Evolutionary conservation across 306 rosid genomes (phyloP).

Genomic region (Acacia crassicarpa): DNA sequence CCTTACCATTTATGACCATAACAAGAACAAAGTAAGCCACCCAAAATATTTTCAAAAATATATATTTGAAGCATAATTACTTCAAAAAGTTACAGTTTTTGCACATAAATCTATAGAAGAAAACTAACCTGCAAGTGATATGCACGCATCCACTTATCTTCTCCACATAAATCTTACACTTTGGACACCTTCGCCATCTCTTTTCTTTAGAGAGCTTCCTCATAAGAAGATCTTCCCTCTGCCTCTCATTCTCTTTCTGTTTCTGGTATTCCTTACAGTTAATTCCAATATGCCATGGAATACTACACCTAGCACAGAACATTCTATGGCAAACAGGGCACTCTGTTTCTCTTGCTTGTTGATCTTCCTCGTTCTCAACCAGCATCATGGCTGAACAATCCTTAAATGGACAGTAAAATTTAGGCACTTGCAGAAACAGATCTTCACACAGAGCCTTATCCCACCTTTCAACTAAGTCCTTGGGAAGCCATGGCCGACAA

Average conservation of each 20-base stretch:
- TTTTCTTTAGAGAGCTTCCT: neutral
- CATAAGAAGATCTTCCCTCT: neutral
- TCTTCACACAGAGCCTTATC: slow-evolving; percentile 43
- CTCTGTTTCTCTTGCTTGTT: neutral
- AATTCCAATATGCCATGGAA: slow-evolving; percentile 29
- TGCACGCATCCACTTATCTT: neutral
- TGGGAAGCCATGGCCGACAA: slow-evolving; percentile 45
- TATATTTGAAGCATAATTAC: neutral
- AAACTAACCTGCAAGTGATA: slow-evolving; percentile 2
- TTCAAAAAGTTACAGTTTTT: neutral
- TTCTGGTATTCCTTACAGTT: neutral
- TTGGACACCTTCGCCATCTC: slow-evolving; percentile 14
- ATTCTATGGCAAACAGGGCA: neutral
- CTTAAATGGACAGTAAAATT: slow-evolving; percentile 54
- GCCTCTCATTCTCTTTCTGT: neutral
- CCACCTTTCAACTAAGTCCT: slow-evolving; percentile 47
- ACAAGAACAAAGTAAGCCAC: too few relatives aligned
- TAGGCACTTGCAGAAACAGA: slow-evolving; percentile 20
- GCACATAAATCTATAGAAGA: neutral
- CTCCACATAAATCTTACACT: neutral
- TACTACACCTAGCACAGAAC: slow-evolving; percentile 26
- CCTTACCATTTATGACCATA: neutral
- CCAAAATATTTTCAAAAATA: too few relatives aligned
- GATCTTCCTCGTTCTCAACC: neutral
- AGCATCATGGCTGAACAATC: slow-evolving; percentile 60